Evolutionary conservation across 495 filamentous ascomycete genomes (phyloP), one percentile per base, ranked within the genome.

Genomic region (Hypoxylon cercidicola): DNA sequence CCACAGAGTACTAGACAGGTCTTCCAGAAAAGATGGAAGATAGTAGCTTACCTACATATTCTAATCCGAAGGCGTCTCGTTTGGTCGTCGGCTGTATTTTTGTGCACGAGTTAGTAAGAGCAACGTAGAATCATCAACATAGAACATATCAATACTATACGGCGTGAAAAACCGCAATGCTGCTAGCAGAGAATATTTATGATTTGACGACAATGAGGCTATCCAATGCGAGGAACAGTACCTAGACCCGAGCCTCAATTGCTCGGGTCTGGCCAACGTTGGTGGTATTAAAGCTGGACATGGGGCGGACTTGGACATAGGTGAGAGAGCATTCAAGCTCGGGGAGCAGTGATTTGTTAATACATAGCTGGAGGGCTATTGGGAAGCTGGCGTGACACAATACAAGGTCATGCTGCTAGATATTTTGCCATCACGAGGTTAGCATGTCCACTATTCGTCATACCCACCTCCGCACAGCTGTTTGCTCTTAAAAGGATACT

Each of bases 351-450:
- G 5, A 32, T 32, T 32, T 32, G 10, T 9, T 32, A 11, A 32
- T 32, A 32, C 25, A 3, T 46, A 8, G 12, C 7, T 8, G 23
- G 35, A 48, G 30, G 39, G 34, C n/a, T 19, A 12, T 30, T 18
- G 25, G 48, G 47, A 54, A 58, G 48, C 30, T 55, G 62, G 49
- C 34, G 63, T 61, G 52, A 52, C 51, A 60, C 56, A 34, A 56
- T 61, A 41, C 56, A 50, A 32, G 63, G 63, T 66, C 63, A 66
- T 66, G 63, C 56, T 61, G 51, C 56, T 20, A 51, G 21, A 66
- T 56, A 66, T 56, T 66, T 66, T 23, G 39, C 40, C 35, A 56
- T 57, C 56, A 66, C 52, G 46, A 21, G 56, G 51, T 56, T 46
- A 18, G 46, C 37, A 41, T 66, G 40, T 53, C 37, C 15, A 15